A percentile compares a stretch with the other conserved stretches of the same genome.
Evolutionary conservation across 2,329 filamentous ascomycete species (phyloP).

Genomic region (Rosellinia necatrix): DNA sequence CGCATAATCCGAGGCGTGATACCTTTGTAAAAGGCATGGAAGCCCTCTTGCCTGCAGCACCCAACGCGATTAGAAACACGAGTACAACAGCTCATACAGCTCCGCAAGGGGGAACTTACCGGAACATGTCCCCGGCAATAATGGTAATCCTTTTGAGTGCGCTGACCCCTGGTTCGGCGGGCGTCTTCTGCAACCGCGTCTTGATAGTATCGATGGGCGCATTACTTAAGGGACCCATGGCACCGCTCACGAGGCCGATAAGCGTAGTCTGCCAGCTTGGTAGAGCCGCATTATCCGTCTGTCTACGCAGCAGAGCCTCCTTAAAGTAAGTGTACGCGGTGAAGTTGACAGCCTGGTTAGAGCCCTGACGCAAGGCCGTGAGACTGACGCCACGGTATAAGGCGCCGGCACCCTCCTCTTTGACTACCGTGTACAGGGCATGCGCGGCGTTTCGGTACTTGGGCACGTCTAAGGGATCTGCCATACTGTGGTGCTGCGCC

Average conservation of each 20-base stretch:
- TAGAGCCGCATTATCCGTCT: slow-evolving; percentile 57
- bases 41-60: slow-evolving; percentile 76
- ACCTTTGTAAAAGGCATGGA: slow-evolving; percentile 97
- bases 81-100: not conserved
- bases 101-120: slow-evolving; percentile 55
- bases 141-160: slow-evolving; percentile 76
- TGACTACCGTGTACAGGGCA: slow-evolving; percentile 82
- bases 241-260: slow-evolving; percentile 88
- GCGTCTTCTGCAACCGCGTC: slow-evolving; percentile 90
- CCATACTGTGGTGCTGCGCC: slow-evolving; percentile 97
- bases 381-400: slow-evolving; percentile 93
- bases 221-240: slow-evolving; percentile 94
- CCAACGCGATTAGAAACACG: not conserved
- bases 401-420: slow-evolving; percentile 85
- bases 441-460: slow-evolving; percentile 96
- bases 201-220: slow-evolving; percentile 99
- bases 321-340: slow-evolving; percentile 97
- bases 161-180: slow-evolving; percentile 78
- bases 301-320: slow-evolving; percentile 71
- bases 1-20: slow-evolving; percentile 98
- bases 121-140: slow-evolving; percentile 86
- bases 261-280: slow-evolving; percentile 89
- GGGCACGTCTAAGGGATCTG: slow-evolving; percentile 91
- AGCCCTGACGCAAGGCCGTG: slow-evolving; percentile 91
- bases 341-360: slow-evolving; percentile 98